Evolutionary conservation across 305 asterid species (phyloP).

Genomic region (Fraxinus xanthoxyloides): DNA sequence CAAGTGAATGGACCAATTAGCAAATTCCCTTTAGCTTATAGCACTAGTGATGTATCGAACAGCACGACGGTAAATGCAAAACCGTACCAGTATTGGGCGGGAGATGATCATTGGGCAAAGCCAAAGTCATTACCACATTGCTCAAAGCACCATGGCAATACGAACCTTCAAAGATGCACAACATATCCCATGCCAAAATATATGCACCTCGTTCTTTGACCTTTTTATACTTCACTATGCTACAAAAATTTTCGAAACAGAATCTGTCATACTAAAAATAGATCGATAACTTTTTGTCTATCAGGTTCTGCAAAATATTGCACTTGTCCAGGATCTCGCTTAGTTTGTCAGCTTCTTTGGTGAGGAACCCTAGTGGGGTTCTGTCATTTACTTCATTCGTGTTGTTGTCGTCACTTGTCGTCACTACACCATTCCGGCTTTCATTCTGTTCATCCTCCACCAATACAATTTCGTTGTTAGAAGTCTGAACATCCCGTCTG

Average conservation of each 20-base stretch:
- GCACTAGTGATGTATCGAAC: not conserved
- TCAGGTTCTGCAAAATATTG: slow-evolving; percentile 61
- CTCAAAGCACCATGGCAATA: not conserved
- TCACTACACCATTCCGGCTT: slow-evolving; percentile 10
- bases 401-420: slow-evolving; percentile 14
- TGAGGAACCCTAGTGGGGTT: slow-evolving; percentile 12
- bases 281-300: slow-evolving; percentile 58
- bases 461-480: slow-evolving; percentile 17
- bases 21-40: not conserved
- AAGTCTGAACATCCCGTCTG: slow-evolving; percentile 22
- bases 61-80: not conserved
- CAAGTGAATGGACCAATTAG: not conserved
- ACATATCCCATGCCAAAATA: not conserved
- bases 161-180: not conserved
- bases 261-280: slow-evolving; percentile 32
- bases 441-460: slow-evolving; percentile 33
- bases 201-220: not conserved
- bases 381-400: slow-evolving; percentile 19
- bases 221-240: not conserved
- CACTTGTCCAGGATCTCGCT: slow-evolving; percentile 61
- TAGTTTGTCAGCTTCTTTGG: slow-evolving; percentile 41
- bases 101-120: not conserved
- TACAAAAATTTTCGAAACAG: not conserved
- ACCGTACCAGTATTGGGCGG: not conserved
- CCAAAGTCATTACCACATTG: not conserved